A percentile compares a stretch with the other conserved stretches of the same genome.
These are phyloP conservation scores for Ormosia semicastrata DNA, from an alignment of 306 rosid species.

Conservation along the genomic window DNA sequence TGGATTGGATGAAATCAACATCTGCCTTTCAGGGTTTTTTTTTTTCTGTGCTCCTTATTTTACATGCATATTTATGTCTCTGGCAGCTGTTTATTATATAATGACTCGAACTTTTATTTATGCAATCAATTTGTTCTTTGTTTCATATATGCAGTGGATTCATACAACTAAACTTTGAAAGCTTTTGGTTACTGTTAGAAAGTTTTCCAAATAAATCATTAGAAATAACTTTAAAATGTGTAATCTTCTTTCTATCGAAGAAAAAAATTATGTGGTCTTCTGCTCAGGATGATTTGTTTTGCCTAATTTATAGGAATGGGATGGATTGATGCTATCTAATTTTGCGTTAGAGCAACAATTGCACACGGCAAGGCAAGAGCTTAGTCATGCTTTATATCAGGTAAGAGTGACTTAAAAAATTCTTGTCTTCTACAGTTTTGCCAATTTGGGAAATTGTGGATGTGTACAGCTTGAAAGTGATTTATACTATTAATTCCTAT, in stretches of 20 bases:
- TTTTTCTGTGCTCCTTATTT: no score
- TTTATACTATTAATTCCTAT: neutral
- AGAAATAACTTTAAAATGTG: neutral
- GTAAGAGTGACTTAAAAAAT: constrained; percentile 31
- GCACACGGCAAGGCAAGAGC: constrained; percentile 93
- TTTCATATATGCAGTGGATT: neutral
- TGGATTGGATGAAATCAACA: no score
- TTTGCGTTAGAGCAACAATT: constrained; percentile 92
- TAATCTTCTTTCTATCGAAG: neutral
- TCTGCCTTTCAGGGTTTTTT: no score
- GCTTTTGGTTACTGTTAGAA: constrained; percentile 7
- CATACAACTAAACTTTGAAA: neutral
- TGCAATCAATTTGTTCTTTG: neutral
- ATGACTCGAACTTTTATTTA: no score
- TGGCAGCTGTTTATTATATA: no score
- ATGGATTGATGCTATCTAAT: constrained; percentile 80
- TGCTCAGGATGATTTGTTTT: neutral
- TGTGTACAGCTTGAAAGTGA: neutral
- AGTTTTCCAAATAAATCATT: neutral
- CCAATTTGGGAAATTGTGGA: neutral
- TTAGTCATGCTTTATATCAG: constrained; percentile 96
- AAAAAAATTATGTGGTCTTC: neutral
- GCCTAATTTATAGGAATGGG: constrained; percentile 77
- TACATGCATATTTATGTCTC: no score
- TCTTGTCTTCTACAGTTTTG: neutral